phyloP scores from a whole-genome alignment of 1,284 basidiomycete species.

The Entoloma clypeatum region DNA sequence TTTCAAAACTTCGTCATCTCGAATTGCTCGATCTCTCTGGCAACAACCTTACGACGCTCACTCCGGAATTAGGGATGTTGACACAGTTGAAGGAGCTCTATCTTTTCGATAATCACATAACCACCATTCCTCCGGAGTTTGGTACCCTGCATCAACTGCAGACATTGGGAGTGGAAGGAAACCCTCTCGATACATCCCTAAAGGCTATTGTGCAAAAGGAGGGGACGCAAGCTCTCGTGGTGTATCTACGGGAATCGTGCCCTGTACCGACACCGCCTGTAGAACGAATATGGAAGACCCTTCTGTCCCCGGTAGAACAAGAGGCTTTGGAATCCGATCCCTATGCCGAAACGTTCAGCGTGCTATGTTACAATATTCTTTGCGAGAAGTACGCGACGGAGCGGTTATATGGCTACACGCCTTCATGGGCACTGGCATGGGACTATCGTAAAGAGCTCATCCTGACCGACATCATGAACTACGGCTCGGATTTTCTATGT shows the following conservation, averaged over 20 bases:
- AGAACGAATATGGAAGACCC: slow-evolving; percentile 77
- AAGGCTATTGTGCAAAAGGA: slow-evolving; percentile 89
- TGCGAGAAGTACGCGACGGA: slow-evolving; percentile 91
- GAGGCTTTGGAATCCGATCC: slow-evolving; percentile 55
- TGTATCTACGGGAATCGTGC: slow-evolving; percentile 85
- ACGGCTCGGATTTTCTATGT: slow-evolving; percentile 89
- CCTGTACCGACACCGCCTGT: slow-evolving; percentile 83
- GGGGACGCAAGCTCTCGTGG: slow-evolving; percentile 85
- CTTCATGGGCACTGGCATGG: slow-evolving; percentile 95
- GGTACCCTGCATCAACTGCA: slow-evolving; percentile 92
- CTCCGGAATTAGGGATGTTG: slow-evolving; percentile 90
- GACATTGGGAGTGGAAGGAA: slow-evolving; percentile 93
- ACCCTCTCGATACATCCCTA: slow-evolving; percentile 80
- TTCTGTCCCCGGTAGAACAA: slow-evolving; percentile 69
- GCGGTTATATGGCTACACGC: slow-evolving; percentile 94
- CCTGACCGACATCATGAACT: slow-evolving; percentile 80
- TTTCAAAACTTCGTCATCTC: slow-evolving; percentile 82
- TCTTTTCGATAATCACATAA: slow-evolving; percentile 92
- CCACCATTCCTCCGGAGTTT: slow-evolving; percentile 82
- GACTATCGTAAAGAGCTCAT: slow-evolving; percentile 92
- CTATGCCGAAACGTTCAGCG: slow-evolving; percentile 69
- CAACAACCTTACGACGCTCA: slow-evolving; percentile 79
- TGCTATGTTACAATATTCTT: slow-evolving; percentile 93
- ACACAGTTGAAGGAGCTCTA: slow-evolving; percentile 89
- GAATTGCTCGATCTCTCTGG: slow-evolving; percentile 91